Evolutionary conservation across 257 asterid species (phyloP).

Genomic region (Solanum megistacrolobum): DNA sequence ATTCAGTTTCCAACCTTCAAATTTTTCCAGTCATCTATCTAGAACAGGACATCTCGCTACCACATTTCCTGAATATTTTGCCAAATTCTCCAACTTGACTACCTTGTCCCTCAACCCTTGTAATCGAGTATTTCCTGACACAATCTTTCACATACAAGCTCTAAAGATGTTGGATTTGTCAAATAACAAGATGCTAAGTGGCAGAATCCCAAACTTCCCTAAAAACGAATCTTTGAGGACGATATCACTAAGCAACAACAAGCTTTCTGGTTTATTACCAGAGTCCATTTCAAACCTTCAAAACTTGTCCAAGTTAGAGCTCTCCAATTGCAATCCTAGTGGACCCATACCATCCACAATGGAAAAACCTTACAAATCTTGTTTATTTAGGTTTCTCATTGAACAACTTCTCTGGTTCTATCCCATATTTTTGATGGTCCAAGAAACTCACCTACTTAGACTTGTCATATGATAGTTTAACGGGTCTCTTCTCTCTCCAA

Average conservation of each 20-base stretch:
- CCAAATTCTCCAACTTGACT: constrained; percentile 3
- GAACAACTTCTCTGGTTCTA: constrained; percentile 4
- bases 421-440: constrained; percentile 13
- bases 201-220: not conserved
- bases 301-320: too few species aligned
- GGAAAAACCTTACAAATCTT: constrained; percentile 7
- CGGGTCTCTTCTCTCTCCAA: not conserved
- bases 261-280: constrained; percentile 17
- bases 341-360: constrained; percentile 24
- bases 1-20: not conserved
- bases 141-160: not conserved
- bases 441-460: constrained; percentile 13
- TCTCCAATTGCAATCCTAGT: not conserved
- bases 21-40: not conserved
- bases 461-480: constrained; percentile 5
- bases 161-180: not conserved
- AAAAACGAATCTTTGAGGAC: constrained; percentile 1
- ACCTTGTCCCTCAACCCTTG: not conserved
- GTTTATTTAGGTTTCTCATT: constrained; percentile 14
- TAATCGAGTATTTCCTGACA: not conserved
- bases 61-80: not conserved
- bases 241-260: constrained; percentile 7
- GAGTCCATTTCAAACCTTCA: constrained; percentile 5
- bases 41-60: not conserved
- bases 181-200: not conserved